Evolutionary conservation across 2,329 filamentous ascomycete genomes (phyloP).

Genomic region (Aspergillus thermomutatus): DNA sequence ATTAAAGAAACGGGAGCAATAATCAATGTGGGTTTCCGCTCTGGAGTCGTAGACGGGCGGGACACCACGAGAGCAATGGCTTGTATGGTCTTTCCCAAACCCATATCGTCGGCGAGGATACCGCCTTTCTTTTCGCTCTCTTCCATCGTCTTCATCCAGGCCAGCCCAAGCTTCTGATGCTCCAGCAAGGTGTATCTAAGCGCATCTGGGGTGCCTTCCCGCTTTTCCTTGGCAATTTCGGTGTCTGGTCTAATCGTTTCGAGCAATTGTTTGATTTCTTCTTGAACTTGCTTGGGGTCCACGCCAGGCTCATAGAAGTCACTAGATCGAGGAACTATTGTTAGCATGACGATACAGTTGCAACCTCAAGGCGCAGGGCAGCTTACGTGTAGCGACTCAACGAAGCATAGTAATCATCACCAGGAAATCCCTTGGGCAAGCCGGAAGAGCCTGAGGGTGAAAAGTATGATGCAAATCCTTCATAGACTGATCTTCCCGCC

Average conservation of each 20-base stretch:
- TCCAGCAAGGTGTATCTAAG: slow-evolving; percentile 70
- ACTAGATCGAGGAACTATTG: slow-evolving; percentile 4
- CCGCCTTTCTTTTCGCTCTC: slow-evolving; percentile 68
- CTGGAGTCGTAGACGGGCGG: slow-evolving; percentile 57
- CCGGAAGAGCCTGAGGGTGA: not conserved
- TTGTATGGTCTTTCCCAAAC: slow-evolving; percentile 79
- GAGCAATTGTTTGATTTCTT: slow-evolving; percentile 68
- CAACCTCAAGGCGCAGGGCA: not conserved
- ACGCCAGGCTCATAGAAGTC: slow-evolving; percentile 20
- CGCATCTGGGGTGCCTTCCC: slow-evolving; percentile 66
- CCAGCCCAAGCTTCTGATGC: slow-evolving; percentile 75
- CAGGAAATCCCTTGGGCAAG: not conserved
- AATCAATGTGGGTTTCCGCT: slow-evolving; percentile 72
- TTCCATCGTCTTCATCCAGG: slow-evolving; percentile 75
- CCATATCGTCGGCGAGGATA: slow-evolving; percentile 79
- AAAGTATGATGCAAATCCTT: slow-evolving; percentile 1
- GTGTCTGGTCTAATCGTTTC: slow-evolving; percentile 71
- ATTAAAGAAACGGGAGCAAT: slow-evolving; percentile 76
- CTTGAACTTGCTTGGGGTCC: slow-evolving; percentile 53
- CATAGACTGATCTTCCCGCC: slow-evolving; percentile 8
- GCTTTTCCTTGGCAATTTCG: slow-evolving; percentile 59
- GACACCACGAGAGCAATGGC: slow-evolving; percentile 73
- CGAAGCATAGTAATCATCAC: not conserved
- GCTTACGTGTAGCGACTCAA: slow-evolving; percentile 9
- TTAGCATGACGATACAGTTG: not conserved